phyloP scores from a whole-genome alignment of 106 monocot species.

The Apostasia ramifera region DNA sequence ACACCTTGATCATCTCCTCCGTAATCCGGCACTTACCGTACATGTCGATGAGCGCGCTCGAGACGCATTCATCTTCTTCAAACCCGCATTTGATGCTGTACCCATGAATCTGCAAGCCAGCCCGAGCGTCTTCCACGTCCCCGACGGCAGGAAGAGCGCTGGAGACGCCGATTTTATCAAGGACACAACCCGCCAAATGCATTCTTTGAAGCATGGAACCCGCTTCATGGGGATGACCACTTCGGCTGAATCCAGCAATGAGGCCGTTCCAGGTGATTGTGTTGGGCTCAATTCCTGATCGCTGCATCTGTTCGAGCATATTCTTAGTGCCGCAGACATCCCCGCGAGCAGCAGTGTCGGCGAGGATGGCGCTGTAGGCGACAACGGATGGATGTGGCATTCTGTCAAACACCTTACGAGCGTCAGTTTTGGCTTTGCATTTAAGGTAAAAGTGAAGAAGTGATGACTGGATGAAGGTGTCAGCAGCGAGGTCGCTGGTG shows the following conservation, averaged over 20 bases:
- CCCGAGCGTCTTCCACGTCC: conserved; percentile 21
- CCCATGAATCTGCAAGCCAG: conserved; percentile 57
- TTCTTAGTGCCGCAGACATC: conserved; percentile 7
- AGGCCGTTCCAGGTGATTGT: conserved; percentile 66
- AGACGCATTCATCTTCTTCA: conserved; percentile 26
- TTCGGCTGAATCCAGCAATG: conserved; percentile 50
- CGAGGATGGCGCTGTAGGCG: conserved; percentile 50
- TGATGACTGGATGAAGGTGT: conserved; percentile 52
- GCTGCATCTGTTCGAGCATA: conserved; percentile 34
- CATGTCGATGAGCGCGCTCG: conserved; percentile 52
- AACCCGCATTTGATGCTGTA: conserved; percentile 37
- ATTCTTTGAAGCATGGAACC: conserved; percentile 26
- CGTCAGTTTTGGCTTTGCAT: conserved; percentile 22
- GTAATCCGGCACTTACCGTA: conserved; percentile 49
- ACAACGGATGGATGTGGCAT: conserved; percentile 41
- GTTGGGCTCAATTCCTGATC: conserved; percentile 39
- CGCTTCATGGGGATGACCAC: conserved; percentile 23
- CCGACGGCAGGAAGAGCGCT: conserved; percentile 45
- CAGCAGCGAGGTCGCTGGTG: conserved; percentile 16
- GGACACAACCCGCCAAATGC: conserved; percentile 31
- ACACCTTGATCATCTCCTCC: conserved; percentile 46
- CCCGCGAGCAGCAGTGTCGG: conserved; percentile 26
- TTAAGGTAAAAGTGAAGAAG: conserved; percentile 60
- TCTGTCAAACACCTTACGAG: conserved; percentile 40
- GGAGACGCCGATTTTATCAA: conserved; percentile 42